Percentiles rank a stretch among this genome's conserved stretches.
These are phyloP conservation scores for Lanmaoa rubissima DNA, from an alignment of 768 basidiomycete genomes.

Conservation along the genomic window DNA sequence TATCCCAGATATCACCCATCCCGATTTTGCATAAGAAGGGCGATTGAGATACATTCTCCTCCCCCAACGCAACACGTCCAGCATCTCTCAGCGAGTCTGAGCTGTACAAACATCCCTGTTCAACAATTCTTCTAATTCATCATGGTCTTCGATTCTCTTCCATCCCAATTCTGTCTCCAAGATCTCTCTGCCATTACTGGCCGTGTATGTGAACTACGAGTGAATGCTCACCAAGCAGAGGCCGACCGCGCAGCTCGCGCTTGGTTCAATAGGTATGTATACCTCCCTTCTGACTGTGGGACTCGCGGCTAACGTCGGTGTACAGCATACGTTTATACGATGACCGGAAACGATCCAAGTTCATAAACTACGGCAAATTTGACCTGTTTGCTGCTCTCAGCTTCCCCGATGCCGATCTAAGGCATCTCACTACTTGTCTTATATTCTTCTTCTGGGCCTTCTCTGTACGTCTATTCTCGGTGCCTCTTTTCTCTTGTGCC, in stretches of 20 bases:
- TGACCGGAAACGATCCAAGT: slow-evolving; percentile 34
- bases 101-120: slow-evolving; percentile 18
- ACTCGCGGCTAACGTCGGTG: neutral
- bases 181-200: slow-evolving; percentile 37
- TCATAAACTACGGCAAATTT: slow-evolving; percentile 38
- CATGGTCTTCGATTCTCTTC: slow-evolving; percentile 34
- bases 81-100: slow-evolving; percentile 28
- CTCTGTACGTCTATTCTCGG: slow-evolving; percentile 24
- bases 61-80: slow-evolving; percentile 7
- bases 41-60: slow-evolving; percentile 2
- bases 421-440: slow-evolving; percentile 36
- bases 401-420: slow-evolving; percentile 37
- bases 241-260: slow-evolving; percentile 33
- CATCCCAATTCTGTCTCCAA: slow-evolving; percentile 35
- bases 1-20: slow-evolving; percentile 18
- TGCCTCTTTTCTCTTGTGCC: neutral
- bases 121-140: slow-evolving; percentile 15
- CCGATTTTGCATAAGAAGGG: slow-evolving; percentile 32
- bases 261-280: slow-evolving; percentile 35
- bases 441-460: slow-evolving; percentile 41
- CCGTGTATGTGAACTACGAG: slow-evolving; percentile 36
- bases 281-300: neutral
- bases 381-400: slow-evolving; percentile 39
- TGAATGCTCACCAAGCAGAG: slow-evolving; percentile 32
- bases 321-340: slow-evolving; percentile 35